phyloP scores from a whole-genome alignment of 1,284 basidiomycete species.

The Psilocybe mexicana region DNA sequence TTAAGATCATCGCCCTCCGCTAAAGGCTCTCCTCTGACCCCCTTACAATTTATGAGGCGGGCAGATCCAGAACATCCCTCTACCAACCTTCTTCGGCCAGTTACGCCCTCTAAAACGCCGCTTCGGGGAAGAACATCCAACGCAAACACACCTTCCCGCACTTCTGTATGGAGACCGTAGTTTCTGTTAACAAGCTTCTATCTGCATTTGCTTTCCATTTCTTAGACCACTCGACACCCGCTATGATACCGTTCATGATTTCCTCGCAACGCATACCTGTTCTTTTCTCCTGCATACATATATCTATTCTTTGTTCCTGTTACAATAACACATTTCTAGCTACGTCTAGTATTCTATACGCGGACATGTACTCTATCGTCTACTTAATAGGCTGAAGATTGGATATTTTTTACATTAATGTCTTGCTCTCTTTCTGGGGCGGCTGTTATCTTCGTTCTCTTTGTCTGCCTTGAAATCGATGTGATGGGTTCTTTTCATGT shows the following conservation, averaged over 20 bases:
- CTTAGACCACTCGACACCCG: not conserved
- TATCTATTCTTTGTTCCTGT: conserved; percentile 8
- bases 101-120: conserved; percentile 40
- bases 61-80: conserved; percentile 40
- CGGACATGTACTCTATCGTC: conserved; percentile 18
- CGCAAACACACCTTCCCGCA: conserved; percentile 34
- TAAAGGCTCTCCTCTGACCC: conserved; percentile 48
- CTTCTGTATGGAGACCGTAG: conserved; percentile 44
- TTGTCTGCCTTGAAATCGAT: conserved; percentile 29
- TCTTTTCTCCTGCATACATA: conserved; percentile 17
- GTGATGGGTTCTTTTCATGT: conserved; percentile 56
- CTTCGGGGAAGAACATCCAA: conserved; percentile 30
- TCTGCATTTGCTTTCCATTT: conserved; percentile 6
- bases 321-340: conserved; percentile 14
- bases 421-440: conserved; percentile 26
- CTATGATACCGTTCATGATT: conserved; percentile 6
- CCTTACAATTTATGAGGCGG: conserved; percentile 50
- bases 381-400: conserved; percentile 6
- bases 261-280: conserved; percentile 15
- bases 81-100: conserved; percentile 33
- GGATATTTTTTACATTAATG: conserved; percentile 11
- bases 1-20: conserved; percentile 43
- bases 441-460: conserved; percentile 19
- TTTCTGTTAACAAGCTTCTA: conserved; percentile 8
- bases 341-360: conserved; percentile 14